Base-by-base conservation (phyloP, 2,329 filamentous ascomycete genomes). In the Fusarium sp. region DNA sequence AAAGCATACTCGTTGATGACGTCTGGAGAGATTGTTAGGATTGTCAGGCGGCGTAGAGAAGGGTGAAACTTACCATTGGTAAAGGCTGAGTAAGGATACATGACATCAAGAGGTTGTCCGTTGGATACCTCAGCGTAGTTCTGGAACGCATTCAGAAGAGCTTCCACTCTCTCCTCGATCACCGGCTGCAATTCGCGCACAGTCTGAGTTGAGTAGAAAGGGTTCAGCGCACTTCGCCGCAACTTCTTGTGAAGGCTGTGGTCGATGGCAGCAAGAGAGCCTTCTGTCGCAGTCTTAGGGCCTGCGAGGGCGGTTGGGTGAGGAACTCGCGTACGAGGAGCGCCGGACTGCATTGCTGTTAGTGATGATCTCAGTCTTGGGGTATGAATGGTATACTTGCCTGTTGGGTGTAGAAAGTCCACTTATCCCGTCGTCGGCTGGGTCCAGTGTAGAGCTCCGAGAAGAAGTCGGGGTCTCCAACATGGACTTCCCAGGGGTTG, bases 1-100 rank as follows among this genome's bases (percentile, higher is more conserved):
- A 81, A 81, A 22, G 78, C 76, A 62, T 81, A 81, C 70, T 81
- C 79, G 58, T 80, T 81, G 43, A 81, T 81, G 34, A 81, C 77
- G 55, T 81, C 78, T 79, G 24, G n/a, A 9, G 8, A 18, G 1
- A 15, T 6, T 26, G 20, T 68, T 59, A 72, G 61, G 20, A 17
- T 8, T 38, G 28, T 2, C 1, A 7, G 17, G 6, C 6, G 5
- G 7, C 6, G 14, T 1, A 6, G 3, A 43, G 6, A 54, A 10
- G 22, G 2, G 36, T 7, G 15, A 46, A 28, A 14, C 69, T 33
- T 50, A 79, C 78, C 79, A 57, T 81, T 80, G 43, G 79, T 79
- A 49, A 81, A 79, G 20, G 79, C 79, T 9, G 78, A 78, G 45
- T 79, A 80, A 10, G 77, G 79, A 48, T 79, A 80, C 76, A 79